These are phyloP conservation scores for Artemisia argyi DNA, from an alignment of 129 eudicot species.

Conservation along the genomic window DNA sequence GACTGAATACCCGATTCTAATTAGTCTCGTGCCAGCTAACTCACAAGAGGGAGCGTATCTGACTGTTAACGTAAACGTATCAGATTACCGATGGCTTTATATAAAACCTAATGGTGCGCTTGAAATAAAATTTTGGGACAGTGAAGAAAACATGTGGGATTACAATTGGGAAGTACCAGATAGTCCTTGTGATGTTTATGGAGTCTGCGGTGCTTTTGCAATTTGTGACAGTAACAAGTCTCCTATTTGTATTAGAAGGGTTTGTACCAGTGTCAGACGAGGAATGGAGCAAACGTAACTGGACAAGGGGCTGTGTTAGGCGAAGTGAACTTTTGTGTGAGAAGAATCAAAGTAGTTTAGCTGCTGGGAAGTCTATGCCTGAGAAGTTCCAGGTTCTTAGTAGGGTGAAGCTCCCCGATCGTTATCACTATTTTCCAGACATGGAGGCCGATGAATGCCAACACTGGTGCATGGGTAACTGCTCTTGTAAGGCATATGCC, in stretches of 20 bases:
- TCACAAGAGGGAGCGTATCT: constrained; percentile 18
- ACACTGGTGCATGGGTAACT: constrained; percentile 31
- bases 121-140: not conserved
- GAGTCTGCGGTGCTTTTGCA: constrained; percentile 25
- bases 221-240: constrained; percentile 14
- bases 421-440: constrained; percentile 5
- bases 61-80: not conserved
- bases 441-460: constrained; percentile 14
- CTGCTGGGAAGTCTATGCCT: constrained; percentile 5
- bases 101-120: not conserved
- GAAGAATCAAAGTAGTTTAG: not conserved
- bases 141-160: constrained; percentile 2
- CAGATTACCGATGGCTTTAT: not conserved
- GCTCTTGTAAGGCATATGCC: constrained; percentile 48
- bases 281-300: constrained; percentile 5
- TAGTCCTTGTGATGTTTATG: constrained; percentile 22
- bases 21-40: constrained; percentile 10
- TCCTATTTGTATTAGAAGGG: constrained; percentile 31
- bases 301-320: constrained; percentile 8
- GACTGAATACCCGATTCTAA: constrained; percentile 4
- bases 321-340: constrained; percentile 10
- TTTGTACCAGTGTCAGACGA: constrained; percentile 24
- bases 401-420: constrained; percentile 31
- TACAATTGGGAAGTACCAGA: constrained; percentile 2
- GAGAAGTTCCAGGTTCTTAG: constrained; percentile 36